Conservation (phyloP, 306 rosid species). For the Trifolium subterraneum region DNA sequence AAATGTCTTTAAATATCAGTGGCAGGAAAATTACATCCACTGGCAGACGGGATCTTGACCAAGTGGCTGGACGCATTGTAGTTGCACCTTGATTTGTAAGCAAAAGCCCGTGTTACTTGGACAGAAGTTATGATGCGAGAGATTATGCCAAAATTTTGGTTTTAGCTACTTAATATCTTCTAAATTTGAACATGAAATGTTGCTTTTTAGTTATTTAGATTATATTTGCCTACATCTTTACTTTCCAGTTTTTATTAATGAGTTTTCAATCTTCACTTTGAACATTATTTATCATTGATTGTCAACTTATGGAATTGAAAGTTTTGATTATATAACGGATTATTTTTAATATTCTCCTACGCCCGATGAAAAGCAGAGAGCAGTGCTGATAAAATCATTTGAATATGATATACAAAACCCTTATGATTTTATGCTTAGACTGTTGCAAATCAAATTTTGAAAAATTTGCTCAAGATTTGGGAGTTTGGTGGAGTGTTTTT, state of each 20-base stretch:
- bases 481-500: no score
- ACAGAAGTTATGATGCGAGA: background rate
- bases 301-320: background rate
- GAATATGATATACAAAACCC: no score
- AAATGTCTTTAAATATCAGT: conserved; percentile 17
- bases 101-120: background rate
- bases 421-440: no score
- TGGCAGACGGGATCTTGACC: conserved; percentile 49
- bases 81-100: conserved; percentile 40
- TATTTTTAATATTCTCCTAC: no score
- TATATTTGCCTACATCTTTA: conserved; percentile 18
- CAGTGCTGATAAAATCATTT: no score
- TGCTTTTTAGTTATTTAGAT: conserved; percentile 18
- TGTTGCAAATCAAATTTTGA: no score
- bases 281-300: background rate
- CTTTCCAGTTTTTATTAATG: background rate
- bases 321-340: no score
- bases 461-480: no score
- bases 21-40: conserved; percentile 53
- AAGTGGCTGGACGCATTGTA: conserved; percentile 49
- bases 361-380: no score
- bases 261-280: conserved; percentile 2
- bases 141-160: conserved; percentile 3
- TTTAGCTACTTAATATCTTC: background rate
- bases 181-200: background rate